Evolutionary conservation across 805 yeast genomes (phyloP).

Genomic region (Phaffomyces opuntiae): DNA sequence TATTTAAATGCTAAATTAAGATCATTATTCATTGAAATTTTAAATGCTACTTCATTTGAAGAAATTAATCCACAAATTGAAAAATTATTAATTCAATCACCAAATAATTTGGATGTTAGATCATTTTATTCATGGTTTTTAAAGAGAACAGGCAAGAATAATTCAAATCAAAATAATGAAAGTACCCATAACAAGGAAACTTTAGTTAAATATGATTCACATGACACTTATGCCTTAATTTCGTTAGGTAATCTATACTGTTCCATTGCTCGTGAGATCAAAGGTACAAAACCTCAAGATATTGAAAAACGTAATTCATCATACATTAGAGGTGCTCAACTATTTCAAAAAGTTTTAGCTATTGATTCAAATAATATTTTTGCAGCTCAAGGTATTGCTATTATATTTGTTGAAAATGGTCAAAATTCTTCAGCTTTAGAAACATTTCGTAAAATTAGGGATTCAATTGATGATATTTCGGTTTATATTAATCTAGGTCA

Average conservation of each 20-base stretch:
- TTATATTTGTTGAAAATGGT: conserved; percentile 80
- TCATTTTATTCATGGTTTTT: conserved; percentile 91
- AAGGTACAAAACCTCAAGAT: conserved; percentile 39
- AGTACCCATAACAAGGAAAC: conserved; percentile 81
- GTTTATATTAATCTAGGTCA: conserved; percentile 85
- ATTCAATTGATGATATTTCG: conserved; percentile 77
- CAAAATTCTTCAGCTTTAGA: conserved; percentile 73
- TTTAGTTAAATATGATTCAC: conserved; percentile 72
- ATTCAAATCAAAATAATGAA: conserved; percentile 46
- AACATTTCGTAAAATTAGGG: conserved; percentile 82
- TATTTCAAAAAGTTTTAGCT: conserved; percentile 81
- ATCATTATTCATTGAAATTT: conserved; percentile 51
- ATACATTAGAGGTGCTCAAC: conserved; percentile 84
- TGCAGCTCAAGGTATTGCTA: conserved; percentile 98
- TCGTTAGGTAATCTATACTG: conserved; percentile 87
- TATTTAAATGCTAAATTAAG: conserved; percentile 75
- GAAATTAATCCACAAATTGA: conserved; percentile 47
- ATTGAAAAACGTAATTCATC: conserved; percentile 60
- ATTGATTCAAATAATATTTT: conserved; percentile 80
- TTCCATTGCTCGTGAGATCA: conserved; percentile 70
- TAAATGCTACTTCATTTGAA: conserved; percentile 34
- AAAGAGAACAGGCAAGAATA: conserved; percentile 43
- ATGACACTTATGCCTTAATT: conserved; percentile 82
- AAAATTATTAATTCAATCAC: conserved; percentile 43
- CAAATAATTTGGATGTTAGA: conserved; percentile 71